These are phyloP conservation scores for Alternaria gansuensis DNA, from an alignment of 2,329 filamentous ascomycete species.

Conservation along the genomic window DNA sequence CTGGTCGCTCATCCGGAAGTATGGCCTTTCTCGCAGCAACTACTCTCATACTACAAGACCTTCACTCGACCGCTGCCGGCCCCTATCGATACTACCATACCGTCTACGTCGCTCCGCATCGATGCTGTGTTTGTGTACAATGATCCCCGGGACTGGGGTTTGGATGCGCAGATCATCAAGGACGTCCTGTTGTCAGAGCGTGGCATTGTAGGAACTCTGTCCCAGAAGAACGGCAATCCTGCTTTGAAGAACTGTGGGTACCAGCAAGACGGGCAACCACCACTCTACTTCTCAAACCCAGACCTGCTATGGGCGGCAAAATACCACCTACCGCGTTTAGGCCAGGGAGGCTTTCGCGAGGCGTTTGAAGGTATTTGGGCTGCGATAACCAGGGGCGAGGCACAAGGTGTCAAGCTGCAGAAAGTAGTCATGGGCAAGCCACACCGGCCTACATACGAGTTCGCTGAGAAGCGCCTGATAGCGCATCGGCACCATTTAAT, in stretches of 20 bases:
- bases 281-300: constrained; percentile 86
- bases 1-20: constrained; percentile 75
- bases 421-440: constrained; percentile 86
- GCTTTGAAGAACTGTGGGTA: constrained; percentile 77
- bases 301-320: constrained; percentile 89
- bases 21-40: constrained; percentile 81
- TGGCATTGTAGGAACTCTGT: constrained; percentile 85
- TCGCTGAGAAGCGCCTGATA: constrained; percentile 78
- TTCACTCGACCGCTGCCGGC: constrained; percentile 67
- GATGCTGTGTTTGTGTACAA: constrained; percentile 95
- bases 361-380: constrained; percentile 83
- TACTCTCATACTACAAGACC: constrained; percentile 67
- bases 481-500: constrained; percentile 65
- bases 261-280: constrained; percentile 81
- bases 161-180: constrained; percentile 84
- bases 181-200: constrained; percentile 81
- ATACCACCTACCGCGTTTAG: constrained; percentile 85
- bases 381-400: constrained; percentile 69
- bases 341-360: constrained; percentile 88
- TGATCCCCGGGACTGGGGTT: constrained; percentile 93
- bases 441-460: constrained; percentile 77
- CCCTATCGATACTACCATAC: constrained; percentile 59
- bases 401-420: constrained; percentile 64
- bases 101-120: constrained; percentile 71
- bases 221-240: constrained; percentile 71